Percentiles rank a stretch among this genome's conserved stretches.
phyloP scores from a whole-genome alignment of 2,329 filamentous ascomycete species.

The Calonectria ilicicola region DNA sequence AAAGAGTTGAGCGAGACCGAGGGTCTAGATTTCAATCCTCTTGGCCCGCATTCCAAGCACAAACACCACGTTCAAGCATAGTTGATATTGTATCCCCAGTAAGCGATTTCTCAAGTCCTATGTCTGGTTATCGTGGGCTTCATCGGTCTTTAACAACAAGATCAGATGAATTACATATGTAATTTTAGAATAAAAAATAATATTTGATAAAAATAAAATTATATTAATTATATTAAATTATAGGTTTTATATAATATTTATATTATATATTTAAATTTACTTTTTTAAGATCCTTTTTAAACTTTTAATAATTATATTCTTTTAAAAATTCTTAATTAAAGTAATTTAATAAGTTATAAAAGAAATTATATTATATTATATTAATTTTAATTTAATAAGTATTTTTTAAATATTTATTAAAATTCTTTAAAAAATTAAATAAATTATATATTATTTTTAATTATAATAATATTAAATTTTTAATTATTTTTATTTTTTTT shows the following conservation, averaged over 20 bases:
- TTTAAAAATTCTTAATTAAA: background rate
- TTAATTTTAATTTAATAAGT: background rate
- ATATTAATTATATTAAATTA: background rate
- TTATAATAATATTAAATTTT: too few species aligned
- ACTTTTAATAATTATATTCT: background rate
- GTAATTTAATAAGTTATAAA: too few species aligned
- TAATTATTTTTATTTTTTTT: too few species aligned
- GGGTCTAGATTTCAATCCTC: conserved; percentile 15
- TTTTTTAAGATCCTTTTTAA: too few species aligned
- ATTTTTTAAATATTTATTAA: too few species aligned
- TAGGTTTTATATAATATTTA: background rate
- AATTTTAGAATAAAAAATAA: background rate
- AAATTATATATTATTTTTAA: too few species aligned
- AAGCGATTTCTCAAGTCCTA: conserved; percentile 40
- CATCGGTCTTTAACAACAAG: conserved; percentile 41
- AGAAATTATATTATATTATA: background rate
- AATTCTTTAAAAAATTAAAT: too few species aligned
- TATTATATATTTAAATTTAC: too few species aligned
- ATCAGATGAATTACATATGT: conserved; percentile 42
- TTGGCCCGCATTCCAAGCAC: conserved; percentile 25
- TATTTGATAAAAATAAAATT: background rate
- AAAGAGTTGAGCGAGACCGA: background rate
- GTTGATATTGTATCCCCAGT: conserved; percentile 40
- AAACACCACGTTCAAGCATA: conserved; percentile 33
- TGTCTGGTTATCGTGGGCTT: conserved; percentile 34